Percentiles rank a stretch among this genome's conserved stretches.
Conservation (phyloP, 148 eudicot species). For the Dianthus caryophyllus region DNA sequence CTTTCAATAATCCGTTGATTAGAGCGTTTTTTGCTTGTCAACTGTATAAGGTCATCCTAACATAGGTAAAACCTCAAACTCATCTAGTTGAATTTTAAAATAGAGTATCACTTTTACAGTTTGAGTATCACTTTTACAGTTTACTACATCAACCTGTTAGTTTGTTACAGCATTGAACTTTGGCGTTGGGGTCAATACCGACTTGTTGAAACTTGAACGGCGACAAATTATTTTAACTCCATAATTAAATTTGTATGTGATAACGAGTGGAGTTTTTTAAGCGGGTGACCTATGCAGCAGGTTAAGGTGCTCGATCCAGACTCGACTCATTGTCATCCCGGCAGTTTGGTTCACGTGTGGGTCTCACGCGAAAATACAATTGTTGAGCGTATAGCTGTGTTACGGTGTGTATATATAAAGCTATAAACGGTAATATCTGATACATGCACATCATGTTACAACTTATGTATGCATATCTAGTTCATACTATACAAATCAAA, state of each 20-base stretch:
- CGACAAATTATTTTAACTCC: too few species aligned
- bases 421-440: not conserved
- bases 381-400: too few species aligned
- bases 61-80: not conserved
- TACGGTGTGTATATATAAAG: too few species aligned
- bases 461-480: not conserved
- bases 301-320: too few species aligned
- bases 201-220: too few species aligned
- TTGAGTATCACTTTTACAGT: not conserved
- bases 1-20: not conserved
- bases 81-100: not conserved
- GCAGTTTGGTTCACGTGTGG: too few species aligned
- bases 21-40: not conserved
- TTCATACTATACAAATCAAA: slow-evolving; percentile 8
- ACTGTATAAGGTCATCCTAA: not conserved
- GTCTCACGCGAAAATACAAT: too few species aligned
- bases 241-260: too few species aligned
- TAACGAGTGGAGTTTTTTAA: too few species aligned
- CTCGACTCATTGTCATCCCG: too few species aligned
- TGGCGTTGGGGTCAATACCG: too few species aligned
- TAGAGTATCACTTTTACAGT: not conserved
- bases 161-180: not conserved
- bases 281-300: too few species aligned
- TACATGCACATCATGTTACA: not conserved
- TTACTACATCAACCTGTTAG: not conserved